Base-by-base conservation (phyloP, 2,329 filamentous ascomycete genomes). In the Dryadomyces quercivorus region DNA sequence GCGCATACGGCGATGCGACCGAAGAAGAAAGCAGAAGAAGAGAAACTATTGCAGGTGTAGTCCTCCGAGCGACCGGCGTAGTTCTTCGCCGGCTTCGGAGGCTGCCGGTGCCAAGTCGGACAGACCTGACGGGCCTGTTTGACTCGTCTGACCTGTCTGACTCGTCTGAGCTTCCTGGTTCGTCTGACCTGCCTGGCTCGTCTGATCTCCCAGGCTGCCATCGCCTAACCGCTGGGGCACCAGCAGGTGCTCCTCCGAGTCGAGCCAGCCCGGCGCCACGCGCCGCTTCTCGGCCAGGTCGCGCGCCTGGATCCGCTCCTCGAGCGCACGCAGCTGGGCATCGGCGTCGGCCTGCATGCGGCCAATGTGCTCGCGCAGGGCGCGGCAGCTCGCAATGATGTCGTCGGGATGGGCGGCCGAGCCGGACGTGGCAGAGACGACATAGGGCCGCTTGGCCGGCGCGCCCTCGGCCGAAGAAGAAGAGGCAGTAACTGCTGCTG, bases 351-450 rank as follows among this genome's bases (percentile, higher is more conserved):
- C 74, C 59, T 84, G 78, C 60, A 88, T 75, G 60, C 82, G 80
- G 26, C 80, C 72, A 13, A 98, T 75, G 68, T 96, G 88, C 1
- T 80, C 77, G 61, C 86, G 82, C 45, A 98, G 77, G 8, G 86
- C 84, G 58, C 80, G 78, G 70, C 92, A 96, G 22, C 88, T 90
- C 15, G 82, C 78, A 20, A 91, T 77, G 63, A 98, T 95, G 61
- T 91, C 85, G 62, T 90, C 82, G 0, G 93, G 90, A 61, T 95
- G 88, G 5, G 91, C 89, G 48, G 89, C 83, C 65, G 91, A 86
- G 38, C 86, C 88, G 34, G 86, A 88, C 0, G 88, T 84, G 12
- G 77, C 73, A 2, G 90, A 92, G 53, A 87, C 74, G 21, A 97
- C 83, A 69, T 94, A 96, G 59, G 77, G 78, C 34, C 75, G 76